Evolutionary conservation across 805 yeast species (phyloP).

Genomic region (Ogataea parapolymorpha): DNA sequence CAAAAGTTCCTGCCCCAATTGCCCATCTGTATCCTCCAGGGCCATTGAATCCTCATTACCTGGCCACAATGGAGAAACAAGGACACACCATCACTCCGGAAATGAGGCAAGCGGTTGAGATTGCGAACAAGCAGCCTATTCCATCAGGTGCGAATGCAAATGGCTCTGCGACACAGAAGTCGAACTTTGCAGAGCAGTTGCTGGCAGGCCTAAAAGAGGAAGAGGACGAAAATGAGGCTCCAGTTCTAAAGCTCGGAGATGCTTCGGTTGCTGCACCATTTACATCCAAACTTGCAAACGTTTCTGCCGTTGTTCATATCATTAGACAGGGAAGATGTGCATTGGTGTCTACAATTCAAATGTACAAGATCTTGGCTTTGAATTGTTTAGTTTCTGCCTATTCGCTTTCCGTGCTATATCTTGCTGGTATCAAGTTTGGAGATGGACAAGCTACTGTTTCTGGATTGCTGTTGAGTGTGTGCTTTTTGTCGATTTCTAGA

Average conservation of each 20-base stretch:
- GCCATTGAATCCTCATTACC: slow-evolving; percentile 81
- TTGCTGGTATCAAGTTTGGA: slow-evolving; percentile 97
- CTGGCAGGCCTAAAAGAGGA: slow-evolving; percentile 50
- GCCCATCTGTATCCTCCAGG: slow-evolving; percentile 98
- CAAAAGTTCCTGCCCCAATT: slow-evolving; percentile 79
- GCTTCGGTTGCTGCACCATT: slow-evolving; percentile 99
- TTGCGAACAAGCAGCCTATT: slow-evolving; percentile 37
- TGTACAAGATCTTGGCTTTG: slow-evolving; percentile 96
- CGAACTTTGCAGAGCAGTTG: slow-evolving; percentile 60
- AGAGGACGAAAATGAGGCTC: slow-evolving; percentile 77
- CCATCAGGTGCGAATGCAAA: slow-evolving; percentile 10
- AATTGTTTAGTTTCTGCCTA: slow-evolving; percentile 97
- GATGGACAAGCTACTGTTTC: slow-evolving; percentile 97
- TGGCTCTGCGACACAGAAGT: slow-evolving; percentile 33
- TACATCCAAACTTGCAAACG: slow-evolving; percentile 90
- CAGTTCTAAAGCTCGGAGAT: slow-evolving; percentile 91
- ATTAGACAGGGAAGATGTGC: slow-evolving; percentile 99
- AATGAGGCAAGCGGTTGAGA: slow-evolving; percentile 54
- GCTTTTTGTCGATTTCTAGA: slow-evolving; percentile 92
- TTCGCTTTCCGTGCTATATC: slow-evolving; percentile 85
- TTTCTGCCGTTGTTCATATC: slow-evolving; percentile 86
- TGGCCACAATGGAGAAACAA: slow-evolving; percentile 78
- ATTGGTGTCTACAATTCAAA: slow-evolving; percentile 93
- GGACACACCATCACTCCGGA: slow-evolving; percentile 81
- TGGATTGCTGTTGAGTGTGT: slow-evolving; percentile 87